Percentiles rank a stretch among this genome's conserved stretches.
These are phyloP conservation scores for Boletus sp. DNA, from an alignment of 1,284 basidiomycete species.

Conservation along the genomic window DNA sequence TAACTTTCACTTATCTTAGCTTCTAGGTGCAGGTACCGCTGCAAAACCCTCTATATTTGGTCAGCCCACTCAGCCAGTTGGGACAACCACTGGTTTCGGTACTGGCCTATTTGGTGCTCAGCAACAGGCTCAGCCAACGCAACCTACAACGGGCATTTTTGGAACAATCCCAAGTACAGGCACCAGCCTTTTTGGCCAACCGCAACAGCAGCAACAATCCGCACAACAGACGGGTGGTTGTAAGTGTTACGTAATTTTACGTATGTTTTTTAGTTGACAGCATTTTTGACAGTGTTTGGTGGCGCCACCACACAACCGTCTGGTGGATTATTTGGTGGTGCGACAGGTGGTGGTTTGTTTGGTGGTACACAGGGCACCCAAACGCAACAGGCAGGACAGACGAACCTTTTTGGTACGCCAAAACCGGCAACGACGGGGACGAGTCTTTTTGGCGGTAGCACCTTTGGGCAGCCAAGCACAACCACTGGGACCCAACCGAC, in stretches of 20 bases:
- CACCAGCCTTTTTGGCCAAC: constrained; percentile 40
- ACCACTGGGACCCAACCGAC: constrained; percentile 33
- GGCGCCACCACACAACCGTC: constrained; percentile 23
- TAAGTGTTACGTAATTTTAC: constrained; percentile 18
- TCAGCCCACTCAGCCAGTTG: constrained; percentile 31
- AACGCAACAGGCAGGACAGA: constrained; percentile 33
- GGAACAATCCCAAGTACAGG: constrained; percentile 26
- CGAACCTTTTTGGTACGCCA: constrained; percentile 33
- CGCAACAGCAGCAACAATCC: constrained; percentile 30
- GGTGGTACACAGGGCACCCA: constrained; percentile 38
- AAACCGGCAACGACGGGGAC: constrained; percentile 33
- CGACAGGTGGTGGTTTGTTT: constrained; percentile 43
- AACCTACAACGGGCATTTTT: constrained; percentile 37
- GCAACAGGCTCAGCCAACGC: constrained; percentile 31
- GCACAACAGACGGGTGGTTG: constrained; percentile 34
- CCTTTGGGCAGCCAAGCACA: constrained; percentile 35
- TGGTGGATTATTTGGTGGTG: constrained; percentile 34
- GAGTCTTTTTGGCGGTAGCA: constrained; percentile 27
- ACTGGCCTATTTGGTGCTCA: constrained; percentile 29
- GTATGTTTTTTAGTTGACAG: constrained; percentile 2
- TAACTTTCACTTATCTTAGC: constrained; percentile 4
- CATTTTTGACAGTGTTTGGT: constrained; percentile 26
- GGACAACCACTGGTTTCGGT: constrained; percentile 27
- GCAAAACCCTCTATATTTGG: constrained; percentile 46
- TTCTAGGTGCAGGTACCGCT: constrained; percentile 29